Conservation (phyloP, 352 stramenopile genomes). For the Pythium pyrilobum region DNA sequence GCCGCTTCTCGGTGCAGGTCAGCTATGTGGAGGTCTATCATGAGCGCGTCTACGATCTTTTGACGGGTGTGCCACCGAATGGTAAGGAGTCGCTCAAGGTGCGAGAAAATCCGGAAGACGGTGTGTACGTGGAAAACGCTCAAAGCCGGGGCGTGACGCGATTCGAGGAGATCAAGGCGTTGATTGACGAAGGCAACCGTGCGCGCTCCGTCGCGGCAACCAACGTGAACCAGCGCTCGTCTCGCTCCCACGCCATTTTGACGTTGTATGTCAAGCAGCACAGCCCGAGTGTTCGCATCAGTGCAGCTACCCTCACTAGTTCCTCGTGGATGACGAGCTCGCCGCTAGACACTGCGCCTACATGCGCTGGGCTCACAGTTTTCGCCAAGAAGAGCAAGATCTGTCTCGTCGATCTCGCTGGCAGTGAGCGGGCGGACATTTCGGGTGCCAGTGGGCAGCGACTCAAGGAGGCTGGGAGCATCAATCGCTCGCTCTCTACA, state of each 20-base stretch:
- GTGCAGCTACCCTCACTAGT: constrained; percentile 5
- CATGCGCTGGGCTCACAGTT: neutral
- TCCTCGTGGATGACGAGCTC: constrained; percentile 14
- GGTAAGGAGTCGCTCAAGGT: constrained; percentile 60
- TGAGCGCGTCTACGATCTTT: constrained; percentile 67
- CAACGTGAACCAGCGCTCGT: constrained; percentile 40
- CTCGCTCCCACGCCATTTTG: constrained; percentile 61
- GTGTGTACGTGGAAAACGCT: constrained; percentile 60
- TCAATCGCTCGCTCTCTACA: constrained; percentile 82
- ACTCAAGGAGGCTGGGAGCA: constrained; percentile 66
- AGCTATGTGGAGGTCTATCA: constrained; percentile 85
- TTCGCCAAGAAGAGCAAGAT: constrained; percentile 56
- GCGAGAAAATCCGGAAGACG: constrained; percentile 63
- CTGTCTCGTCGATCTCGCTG: constrained; percentile 67
- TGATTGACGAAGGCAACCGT: constrained; percentile 62
- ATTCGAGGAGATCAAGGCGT: constrained; percentile 42
- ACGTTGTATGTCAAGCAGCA: constrained; percentile 50
- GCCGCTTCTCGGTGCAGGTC: constrained; percentile 36
- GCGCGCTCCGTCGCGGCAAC: constrained; percentile 46
- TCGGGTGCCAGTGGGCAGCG: constrained; percentile 36
- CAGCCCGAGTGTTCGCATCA: constrained; percentile 3
- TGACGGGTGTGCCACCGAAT: constrained; percentile 14
- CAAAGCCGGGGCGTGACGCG: constrained; percentile 38
- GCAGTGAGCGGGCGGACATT: constrained; percentile 57
- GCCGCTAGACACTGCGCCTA: neutral